A percentile compares a stretch with the other conserved stretches of the same genome.
Conservation (phyloP, 1,284 basidiomycete genomes). For the Cryptococcus amylolentus region DNA sequence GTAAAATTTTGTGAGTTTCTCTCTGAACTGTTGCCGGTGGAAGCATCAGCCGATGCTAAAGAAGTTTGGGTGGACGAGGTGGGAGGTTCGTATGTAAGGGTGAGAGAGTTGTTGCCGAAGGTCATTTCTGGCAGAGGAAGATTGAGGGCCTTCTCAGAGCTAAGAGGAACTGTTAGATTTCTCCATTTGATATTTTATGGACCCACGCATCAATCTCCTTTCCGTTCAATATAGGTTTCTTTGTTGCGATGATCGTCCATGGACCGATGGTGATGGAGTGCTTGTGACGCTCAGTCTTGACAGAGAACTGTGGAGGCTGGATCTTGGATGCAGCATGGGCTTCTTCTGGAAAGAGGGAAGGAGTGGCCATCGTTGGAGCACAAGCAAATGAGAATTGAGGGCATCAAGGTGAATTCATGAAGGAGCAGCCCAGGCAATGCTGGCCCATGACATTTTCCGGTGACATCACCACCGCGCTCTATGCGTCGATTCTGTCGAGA, state of each 20-base stretch:
- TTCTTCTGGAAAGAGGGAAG: background rate
- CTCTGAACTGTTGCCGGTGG: no score
- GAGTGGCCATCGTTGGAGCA: background rate
- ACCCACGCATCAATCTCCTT: conserved; percentile 53
- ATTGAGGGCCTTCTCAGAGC: conserved; percentile 66
- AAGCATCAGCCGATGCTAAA: background rate
- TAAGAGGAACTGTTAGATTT: conserved; percentile 34
- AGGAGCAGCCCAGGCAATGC: no score
- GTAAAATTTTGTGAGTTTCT: no score
- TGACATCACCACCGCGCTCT: no score
- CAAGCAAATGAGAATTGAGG: no score
- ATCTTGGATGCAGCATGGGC: conserved; percentile 1
- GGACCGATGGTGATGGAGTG: conserved; percentile 40
- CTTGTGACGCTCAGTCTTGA: conserved; percentile 10
- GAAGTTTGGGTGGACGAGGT: conserved; percentile 3
- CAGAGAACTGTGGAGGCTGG: conserved; percentile 6
- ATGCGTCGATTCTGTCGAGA: no score
- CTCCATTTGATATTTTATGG: background rate
- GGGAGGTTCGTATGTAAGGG: conserved; percentile 51
- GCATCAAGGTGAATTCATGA: no score
- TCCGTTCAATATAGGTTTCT: conserved; percentile 52
- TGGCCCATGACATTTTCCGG: no score
- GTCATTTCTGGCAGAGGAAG: conserved; percentile 96
- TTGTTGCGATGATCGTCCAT: conserved; percentile 48
- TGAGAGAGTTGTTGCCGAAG: conserved; percentile 80